phyloP scores from a whole-genome alignment of 2,329 filamentous ascomycete genomes.

The Sordariomycetes sp. region DNA sequence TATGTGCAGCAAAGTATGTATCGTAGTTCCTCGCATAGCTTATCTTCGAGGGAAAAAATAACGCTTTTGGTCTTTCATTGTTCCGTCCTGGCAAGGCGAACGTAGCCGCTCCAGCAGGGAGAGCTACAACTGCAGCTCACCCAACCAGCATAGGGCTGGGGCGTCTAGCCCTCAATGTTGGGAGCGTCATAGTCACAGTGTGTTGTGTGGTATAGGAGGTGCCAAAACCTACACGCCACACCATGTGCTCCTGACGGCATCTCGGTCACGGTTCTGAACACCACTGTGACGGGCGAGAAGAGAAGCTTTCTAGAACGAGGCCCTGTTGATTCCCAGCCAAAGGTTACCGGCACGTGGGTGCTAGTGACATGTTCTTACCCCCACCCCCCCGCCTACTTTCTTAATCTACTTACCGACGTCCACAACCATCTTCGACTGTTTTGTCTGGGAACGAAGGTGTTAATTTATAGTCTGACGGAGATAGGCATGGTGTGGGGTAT shows the following conservation, averaged over 20 bases:
- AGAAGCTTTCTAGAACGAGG: not conserved
- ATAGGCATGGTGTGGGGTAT: not conserved
- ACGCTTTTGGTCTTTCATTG: too few relatives aligned
- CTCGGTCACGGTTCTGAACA: not conserved
- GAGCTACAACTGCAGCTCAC: too few relatives aligned
- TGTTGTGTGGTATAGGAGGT: not conserved
- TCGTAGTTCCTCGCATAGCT: too few relatives aligned
- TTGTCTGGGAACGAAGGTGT: not conserved
- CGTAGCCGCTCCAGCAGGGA: too few relatives aligned
- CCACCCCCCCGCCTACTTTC: not conserved
- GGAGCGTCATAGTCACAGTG: not conserved
- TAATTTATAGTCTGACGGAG: not conserved
- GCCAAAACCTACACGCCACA: not conserved
- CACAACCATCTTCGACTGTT: not conserved
- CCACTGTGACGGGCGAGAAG: not conserved
- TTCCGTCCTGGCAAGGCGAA: too few relatives aligned
- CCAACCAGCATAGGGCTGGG: too few relatives aligned
- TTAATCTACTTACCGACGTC: conserved; percentile 1
- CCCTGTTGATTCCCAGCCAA: not conserved
- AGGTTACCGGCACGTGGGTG: conserved; percentile 1
- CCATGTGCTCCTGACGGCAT: not conserved
- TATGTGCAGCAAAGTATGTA: too few relatives aligned
- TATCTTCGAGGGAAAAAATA: too few relatives aligned
- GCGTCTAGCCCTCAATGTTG: too few relatives aligned
- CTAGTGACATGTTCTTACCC: not conserved